These are phyloP conservation scores for Beauveria sp. DNA, from an alignment of 2,329 filamentous ascomycete genomes.

Conservation along the genomic window DNA sequence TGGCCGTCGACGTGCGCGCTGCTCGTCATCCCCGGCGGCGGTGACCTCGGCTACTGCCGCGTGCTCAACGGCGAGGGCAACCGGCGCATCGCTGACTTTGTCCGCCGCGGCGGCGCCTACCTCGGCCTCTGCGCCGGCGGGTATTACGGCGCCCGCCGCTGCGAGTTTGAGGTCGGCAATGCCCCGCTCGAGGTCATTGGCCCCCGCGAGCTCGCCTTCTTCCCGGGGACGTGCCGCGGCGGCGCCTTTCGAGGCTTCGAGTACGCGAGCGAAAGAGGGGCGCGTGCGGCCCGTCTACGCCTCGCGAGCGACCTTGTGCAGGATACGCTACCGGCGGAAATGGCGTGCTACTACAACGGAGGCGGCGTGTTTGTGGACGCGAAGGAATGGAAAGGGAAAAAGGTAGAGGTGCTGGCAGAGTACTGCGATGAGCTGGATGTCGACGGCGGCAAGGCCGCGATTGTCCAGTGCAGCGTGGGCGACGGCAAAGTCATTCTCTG, in stretches of 20 bases:
- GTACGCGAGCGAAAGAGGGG: conserved; percentile 81
- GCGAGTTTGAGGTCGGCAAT: conserved; percentile 89
- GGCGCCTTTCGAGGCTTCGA: conserved; percentile 83
- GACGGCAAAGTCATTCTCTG: conserved; percentile 73
- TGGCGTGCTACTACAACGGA: conserved; percentile 85
- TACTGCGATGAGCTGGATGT: conserved; percentile 71
- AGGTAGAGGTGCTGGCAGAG: conserved; percentile 73
- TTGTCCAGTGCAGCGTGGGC: conserved; percentile 77
- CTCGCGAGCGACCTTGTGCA: conserved; percentile 55
- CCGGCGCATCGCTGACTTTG: conserved; percentile 72
- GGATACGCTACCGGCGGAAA: conserved; percentile 49
- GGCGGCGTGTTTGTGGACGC: conserved; percentile 89
- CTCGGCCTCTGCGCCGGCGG: conserved; percentile 91
- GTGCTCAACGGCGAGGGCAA: conserved; percentile 85
- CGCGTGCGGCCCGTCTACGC: conserved; percentile 60
- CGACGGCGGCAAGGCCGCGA: conserved; percentile 69
- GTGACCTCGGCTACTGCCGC: conserved; percentile 86
- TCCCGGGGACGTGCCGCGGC: conserved; percentile 76
- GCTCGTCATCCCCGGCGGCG: conserved; percentile 86
- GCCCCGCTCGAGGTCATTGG: conserved; percentile 74
- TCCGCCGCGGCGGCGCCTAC: conserved; percentile 77
- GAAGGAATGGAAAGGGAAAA: conserved; percentile 48
- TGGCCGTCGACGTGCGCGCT: conserved; percentile 84
- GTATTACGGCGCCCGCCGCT: conserved; percentile 75
- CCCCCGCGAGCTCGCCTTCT: conserved; percentile 78